These are phyloP conservation scores for Picochlorum sp. DNA, from an alignment of 139 green algal genomes.

Conservation along the genomic window DNA sequence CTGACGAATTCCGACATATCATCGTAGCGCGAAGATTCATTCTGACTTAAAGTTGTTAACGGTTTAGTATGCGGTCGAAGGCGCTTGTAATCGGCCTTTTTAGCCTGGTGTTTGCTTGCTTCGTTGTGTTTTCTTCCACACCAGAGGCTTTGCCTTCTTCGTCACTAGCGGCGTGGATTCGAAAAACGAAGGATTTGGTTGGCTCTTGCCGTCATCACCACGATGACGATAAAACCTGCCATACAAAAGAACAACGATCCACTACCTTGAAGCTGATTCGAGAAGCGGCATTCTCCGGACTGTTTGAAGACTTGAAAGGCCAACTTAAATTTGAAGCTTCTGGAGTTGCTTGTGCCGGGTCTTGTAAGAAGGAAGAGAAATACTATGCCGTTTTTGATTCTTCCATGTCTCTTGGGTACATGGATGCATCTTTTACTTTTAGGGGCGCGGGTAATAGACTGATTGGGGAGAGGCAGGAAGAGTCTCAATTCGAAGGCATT, in stretches of 20 bases:
- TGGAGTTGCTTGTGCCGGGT: background rate
- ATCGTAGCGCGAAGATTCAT: too few species aligned
- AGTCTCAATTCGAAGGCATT: slow-evolving; percentile 19
- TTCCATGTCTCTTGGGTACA: background rate
- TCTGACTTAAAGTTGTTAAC: too few species aligned
- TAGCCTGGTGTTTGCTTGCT: too few species aligned
- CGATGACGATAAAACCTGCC: background rate
- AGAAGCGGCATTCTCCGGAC: slow-evolving; percentile 4
- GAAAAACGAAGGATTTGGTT: too few species aligned
- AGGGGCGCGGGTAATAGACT: slow-evolving; percentile 2
- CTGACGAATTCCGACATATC: too few species aligned
- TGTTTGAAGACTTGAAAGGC: background rate
- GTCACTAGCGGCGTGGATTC: too few species aligned
- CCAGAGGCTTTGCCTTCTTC: too few species aligned
- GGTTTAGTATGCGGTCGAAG: too few species aligned
- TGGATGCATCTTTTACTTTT: slow-evolving; percentile 6
- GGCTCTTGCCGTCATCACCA: background rate
- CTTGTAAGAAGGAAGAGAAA: background rate
- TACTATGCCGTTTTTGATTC: slow-evolving; percentile 18
- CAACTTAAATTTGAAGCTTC: slow-evolving; percentile 13
- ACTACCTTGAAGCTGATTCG: slow-evolving; percentile 5
- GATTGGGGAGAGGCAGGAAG: background rate
- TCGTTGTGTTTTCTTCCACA: too few species aligned
- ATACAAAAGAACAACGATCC: background rate
- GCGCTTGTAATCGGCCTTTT: too few species aligned